Evolutionary conservation across 768 basidiomycete genomes (phyloP), one percentile per base, ranked within the genome.

Genomic region (Psilocybe azurescens): DNA sequence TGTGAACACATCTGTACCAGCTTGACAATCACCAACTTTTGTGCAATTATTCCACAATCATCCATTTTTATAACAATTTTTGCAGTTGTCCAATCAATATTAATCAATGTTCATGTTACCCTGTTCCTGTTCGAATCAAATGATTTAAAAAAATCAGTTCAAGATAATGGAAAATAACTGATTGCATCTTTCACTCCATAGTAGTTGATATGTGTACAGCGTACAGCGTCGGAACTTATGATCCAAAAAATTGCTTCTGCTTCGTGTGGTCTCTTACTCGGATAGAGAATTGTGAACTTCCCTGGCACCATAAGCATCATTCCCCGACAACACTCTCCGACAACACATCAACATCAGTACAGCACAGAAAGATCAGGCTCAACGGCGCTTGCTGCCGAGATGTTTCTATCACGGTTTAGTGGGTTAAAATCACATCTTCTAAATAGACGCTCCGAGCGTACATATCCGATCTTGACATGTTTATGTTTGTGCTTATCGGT

Each of bases 401-500:
- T 63, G 57, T 54, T 53, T 58, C 56, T 63, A 58, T 58, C 44
- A 49, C 36, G 16, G 20, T 39, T 50, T 39, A 58, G 29, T 44
- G 30, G 14, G 50, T 33, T 57, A 51, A 62, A 47, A 38, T 58
- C 41, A 51, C 20, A 30, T 24, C 59, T 53, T 53, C 56, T 7
- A 50, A 63, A 63, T 54, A 58, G 60, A 59, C 47, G 44, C 52
- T 63, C 53, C 62, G 36, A 50, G 46, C 20, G 18, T 24, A 53
- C 53, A 30, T 36, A 54, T 50, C 56, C 61, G 56, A 62, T 62
- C 33, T 46, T 53, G 61, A 46, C 44, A 53, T 28, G 30, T 56
- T 30, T 36, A 11, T 36, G 33, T 36, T 36, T 44, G n/a, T 29
- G 44, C 52, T 30, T 51, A 16, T 24, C 5, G 20, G 18, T 55